phyloP scores from a whole-genome alignment of 257 asterid species.

The Oldenlandia corymbosa region DNA sequence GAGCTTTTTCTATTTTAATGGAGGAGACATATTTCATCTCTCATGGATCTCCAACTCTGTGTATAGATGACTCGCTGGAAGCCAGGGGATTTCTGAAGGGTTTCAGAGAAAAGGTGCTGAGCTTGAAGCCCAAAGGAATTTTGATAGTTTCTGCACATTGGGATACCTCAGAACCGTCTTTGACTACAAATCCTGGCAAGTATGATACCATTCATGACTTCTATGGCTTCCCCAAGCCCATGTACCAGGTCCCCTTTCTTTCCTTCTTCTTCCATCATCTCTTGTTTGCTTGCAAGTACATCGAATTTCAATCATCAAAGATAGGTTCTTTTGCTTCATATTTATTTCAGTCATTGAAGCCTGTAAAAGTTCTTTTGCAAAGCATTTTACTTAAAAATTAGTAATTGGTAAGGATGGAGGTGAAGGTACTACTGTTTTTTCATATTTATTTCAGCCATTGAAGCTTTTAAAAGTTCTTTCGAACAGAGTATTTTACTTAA shows the following conservation, averaged over 20 bases:
- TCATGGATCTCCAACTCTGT: conserved; percentile 72
- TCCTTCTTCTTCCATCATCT: neutral
- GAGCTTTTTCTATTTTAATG: conserved; percentile 10
- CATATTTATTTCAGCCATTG: no score
- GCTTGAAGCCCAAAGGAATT: conserved; percentile 49
- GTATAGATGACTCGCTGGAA: conserved; percentile 58
- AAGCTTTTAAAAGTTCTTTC: no score
- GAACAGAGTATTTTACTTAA: no score
- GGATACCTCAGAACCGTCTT: conserved; percentile 62
- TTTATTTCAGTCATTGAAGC: no score
- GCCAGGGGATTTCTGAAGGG: conserved; percentile 51
- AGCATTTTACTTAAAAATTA: no score
- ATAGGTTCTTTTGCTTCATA: no score
- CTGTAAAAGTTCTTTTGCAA: no score
- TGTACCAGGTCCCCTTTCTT: conserved; percentile 63
- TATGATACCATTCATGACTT: conserved; percentile 63
- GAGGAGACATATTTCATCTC: conserved; percentile 62
- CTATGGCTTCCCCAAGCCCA: conserved; percentile 59
- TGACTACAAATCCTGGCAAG: conserved; percentile 49
- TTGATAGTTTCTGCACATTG: conserved; percentile 63
- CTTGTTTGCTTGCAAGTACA: no score
- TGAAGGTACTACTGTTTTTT: no score
- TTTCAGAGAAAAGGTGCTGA: conserved; percentile 33
- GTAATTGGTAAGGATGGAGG: no score
- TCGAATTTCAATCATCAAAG: no score